Evolutionary conservation across 768 basidiomycete species (phyloP).

Genomic region (Podaxis pistillaris): DNA sequence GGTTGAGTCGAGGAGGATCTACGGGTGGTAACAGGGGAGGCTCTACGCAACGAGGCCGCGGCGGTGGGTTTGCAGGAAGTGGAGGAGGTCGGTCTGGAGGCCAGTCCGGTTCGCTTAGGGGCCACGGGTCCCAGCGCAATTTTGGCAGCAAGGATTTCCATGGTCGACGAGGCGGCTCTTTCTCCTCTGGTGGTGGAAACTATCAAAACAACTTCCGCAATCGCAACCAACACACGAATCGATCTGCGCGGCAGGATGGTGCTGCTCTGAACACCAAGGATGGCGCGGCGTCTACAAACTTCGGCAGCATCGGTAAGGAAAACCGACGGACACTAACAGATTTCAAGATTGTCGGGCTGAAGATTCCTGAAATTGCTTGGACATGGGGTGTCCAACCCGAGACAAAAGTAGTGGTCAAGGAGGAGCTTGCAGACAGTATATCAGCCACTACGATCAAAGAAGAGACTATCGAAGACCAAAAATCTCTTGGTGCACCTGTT

Average conservation of each 20-base stretch:
- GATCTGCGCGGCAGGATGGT: slow-evolving; percentile 42
- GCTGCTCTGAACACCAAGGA: slow-evolving; percentile 51
- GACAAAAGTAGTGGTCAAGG: slow-evolving; percentile 16
- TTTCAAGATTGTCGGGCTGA: slow-evolving; percentile 93
- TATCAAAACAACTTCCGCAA: slow-evolving; percentile 54
- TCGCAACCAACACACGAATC: slow-evolving; percentile 55
- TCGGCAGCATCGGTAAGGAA: slow-evolving; percentile 65
- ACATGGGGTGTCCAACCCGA: slow-evolving; percentile 71
- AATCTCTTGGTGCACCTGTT: slow-evolving; percentile 16
- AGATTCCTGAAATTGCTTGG: slow-evolving; percentile 83
- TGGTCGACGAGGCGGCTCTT: slow-evolving; percentile 64
- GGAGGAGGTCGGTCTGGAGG: slow-evolving; percentile 47
- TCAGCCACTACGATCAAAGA: slow-evolving; percentile 33
- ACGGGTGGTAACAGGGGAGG: slow-evolving; percentile 47
- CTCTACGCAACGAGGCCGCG: slow-evolving; percentile 40
- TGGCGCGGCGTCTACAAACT: slow-evolving; percentile 41
- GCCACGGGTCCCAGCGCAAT: slow-evolving; percentile 65
- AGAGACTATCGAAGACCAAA: slow-evolving; percentile 19
- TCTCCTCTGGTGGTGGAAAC: slow-evolving; percentile 49
- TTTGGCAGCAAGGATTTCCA: slow-evolving; percentile 65
- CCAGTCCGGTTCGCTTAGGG: slow-evolving; percentile 47
- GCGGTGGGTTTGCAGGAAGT: slow-evolving; percentile 37
- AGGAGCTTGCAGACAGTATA: slow-evolving; percentile 7
- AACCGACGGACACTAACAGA: slow-evolving; percentile 92
- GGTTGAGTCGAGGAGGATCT: slow-evolving; percentile 51